Percentiles rank a stretch among this genome's conserved stretches.
Conservation (phyloP, 176 grass and related monocot genomes). For the Zoysia pacifica region DNA sequence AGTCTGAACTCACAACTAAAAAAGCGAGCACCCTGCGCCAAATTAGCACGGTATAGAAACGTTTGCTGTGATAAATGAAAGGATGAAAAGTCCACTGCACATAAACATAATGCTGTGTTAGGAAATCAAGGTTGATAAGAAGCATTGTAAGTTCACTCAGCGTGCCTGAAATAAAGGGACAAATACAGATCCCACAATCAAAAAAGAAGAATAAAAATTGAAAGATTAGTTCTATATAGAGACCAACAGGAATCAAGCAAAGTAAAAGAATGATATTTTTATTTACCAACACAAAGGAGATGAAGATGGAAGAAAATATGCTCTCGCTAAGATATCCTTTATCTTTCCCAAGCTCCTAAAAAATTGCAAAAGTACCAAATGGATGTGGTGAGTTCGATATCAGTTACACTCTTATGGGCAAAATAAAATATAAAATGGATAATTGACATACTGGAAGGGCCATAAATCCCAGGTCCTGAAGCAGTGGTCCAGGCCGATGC, state of each 20-base stretch:
- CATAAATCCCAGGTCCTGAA: conserved; percentile 93
- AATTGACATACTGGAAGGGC: conserved; percentile 84
- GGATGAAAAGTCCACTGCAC: conserved; percentile 99
- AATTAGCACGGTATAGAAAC: conserved; percentile 88
- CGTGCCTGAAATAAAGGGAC: not conserved
- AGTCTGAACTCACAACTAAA: conserved; percentile 77
- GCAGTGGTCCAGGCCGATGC: conserved; percentile 89
- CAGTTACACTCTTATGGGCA: not conserved
- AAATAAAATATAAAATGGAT: conserved; percentile 15
- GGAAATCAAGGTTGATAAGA: conserved; percentile 13
- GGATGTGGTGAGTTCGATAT: conserved; percentile 21
- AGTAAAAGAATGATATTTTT: not conserved
- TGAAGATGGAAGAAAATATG: conserved; percentile 79
- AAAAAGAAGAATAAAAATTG: not conserved
- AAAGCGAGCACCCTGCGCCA: conserved; percentile 93
- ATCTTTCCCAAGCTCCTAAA: conserved; percentile 84
- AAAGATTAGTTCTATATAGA: not conserved
- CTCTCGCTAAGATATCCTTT: conserved; percentile 81
- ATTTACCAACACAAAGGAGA: conserved; percentile 81
- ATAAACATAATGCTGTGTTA: conserved; percentile 32
- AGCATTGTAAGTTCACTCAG: not conserved
- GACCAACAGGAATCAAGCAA: not conserved
- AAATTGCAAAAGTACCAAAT: conserved; percentile 9
- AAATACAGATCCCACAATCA: not conserved
- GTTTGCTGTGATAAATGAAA: conserved; percentile 86